phyloP scores from a whole-genome alignment of 2,329 filamentous ascomycete genomes.

The Neodidymelliopsis sp. region DNA sequence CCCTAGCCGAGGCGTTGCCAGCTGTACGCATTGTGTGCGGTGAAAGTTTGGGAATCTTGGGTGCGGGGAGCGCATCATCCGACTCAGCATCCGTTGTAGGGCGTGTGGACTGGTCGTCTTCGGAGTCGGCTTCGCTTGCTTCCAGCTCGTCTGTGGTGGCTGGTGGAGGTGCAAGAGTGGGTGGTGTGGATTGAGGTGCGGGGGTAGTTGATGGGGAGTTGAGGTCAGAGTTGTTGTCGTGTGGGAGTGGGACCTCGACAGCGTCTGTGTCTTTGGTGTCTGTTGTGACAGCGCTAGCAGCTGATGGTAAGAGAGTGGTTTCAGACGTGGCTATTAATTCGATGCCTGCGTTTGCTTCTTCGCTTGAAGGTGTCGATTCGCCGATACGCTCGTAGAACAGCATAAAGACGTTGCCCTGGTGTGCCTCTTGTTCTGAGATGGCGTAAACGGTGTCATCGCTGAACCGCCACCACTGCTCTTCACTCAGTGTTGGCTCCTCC shows the following conservation, averaged over 20 bases:
- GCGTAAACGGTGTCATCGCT: constrained; percentile 86
- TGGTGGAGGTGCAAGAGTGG: neutral
- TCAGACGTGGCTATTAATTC: constrained; percentile 9
- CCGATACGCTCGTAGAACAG: constrained; percentile 81
- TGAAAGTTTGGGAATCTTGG: constrained; percentile 20
- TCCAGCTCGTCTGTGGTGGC: constrained; percentile 17
- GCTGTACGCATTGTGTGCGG: constrained; percentile 41
- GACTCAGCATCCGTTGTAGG: no score
- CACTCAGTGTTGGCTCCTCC: constrained; percentile 19
- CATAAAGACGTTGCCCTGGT: constrained; percentile 90
- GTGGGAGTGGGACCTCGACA: constrained; percentile 29
- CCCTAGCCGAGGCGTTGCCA: constrained; percentile 23
- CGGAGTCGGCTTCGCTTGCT: constrained; percentile 34
- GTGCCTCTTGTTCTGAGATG: constrained; percentile 75
- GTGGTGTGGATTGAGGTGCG: neutral
- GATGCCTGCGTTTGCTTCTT: neutral
- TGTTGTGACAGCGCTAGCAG: neutral
- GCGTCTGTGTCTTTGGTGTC: constrained; percentile 15
- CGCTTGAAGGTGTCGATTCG: constrained; percentile 53
- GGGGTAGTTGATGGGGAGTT: constrained; percentile 24
- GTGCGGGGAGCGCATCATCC: constrained; percentile 9
- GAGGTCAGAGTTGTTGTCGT: constrained; percentile 19
- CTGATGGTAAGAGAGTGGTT: constrained; percentile 32
- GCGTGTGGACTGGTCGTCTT: constrained; percentile 4
- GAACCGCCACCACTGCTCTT: constrained; percentile 81